Base-by-base conservation (phyloP, 2,329 filamentous ascomycete genomes). In the Chaetomium globosum region DNA sequence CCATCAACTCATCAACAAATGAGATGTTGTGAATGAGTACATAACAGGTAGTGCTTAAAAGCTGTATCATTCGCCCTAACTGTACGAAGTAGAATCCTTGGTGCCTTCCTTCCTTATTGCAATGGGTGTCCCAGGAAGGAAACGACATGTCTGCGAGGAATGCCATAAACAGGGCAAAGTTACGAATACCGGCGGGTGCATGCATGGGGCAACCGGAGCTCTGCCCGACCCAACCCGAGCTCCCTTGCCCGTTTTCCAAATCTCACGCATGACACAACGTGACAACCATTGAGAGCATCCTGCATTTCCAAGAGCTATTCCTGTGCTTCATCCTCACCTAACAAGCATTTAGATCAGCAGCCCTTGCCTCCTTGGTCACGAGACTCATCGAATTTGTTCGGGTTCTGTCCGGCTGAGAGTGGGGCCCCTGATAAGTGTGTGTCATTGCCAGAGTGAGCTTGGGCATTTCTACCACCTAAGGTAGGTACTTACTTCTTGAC, bases 181-280 rank as follows among this genome's bases (percentile, higher is more conserved):
- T 12, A n/a, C n/a, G n/a, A n/a, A n/a, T n/a, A n/a, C 16, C 4
- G 4, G 39, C 16, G 13, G 13, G 4, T 16, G 39, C 39, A 43
- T 19, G 36, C 36, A 19, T 16, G 13, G 16, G 39, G 39, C 23
- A 54, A 21, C n/a, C 16, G 21, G 49, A 59, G 55, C 33, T 58
- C 23, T 30, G 61, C 53, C 65, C 58, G 49, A 60, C 51, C 36
- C 54, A 57, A 65, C 39, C 64, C 59, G 64, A 63, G 49, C 53
- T 59, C n/a, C 28, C 30, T 52, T 28, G 12, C 21, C 49, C 23
- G 4, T 6, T 52, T 39, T 28, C 13, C 43, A 59, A 13, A n/a
- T 30, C 26, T 33, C 28, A 7, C 12, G 5, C 10, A 3, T 30
- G 4, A 51, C 46, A 52, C 16, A 52, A n/a, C n/a, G n/a, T n/a